These are phyloP conservation scores for Pseudevernia furfuracea DNA, from an alignment of 495 filamentous ascomycete species.

Conservation along the genomic window DNA sequence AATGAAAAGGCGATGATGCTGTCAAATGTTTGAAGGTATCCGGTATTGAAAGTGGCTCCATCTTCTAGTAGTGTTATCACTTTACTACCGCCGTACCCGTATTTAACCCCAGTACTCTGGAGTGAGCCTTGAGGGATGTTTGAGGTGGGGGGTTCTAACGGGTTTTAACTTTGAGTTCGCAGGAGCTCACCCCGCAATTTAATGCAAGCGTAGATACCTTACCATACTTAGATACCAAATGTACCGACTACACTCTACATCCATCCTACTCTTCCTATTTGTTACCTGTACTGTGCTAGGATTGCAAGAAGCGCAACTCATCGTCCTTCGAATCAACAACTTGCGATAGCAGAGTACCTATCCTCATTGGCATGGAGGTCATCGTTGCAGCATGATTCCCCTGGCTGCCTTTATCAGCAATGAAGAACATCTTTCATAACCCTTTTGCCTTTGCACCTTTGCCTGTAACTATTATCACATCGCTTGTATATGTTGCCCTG, in stretches of 20 bases:
- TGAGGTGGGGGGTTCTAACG: too few relatives aligned
- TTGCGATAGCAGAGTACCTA: neutral
- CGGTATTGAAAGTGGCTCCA: neutral
- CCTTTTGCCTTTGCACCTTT: conserved; percentile 57
- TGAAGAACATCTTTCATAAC: conserved; percentile 33
- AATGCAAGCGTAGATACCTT: too few relatives aligned
- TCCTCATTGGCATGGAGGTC: conserved; percentile 4
- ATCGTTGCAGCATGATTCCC: neutral
- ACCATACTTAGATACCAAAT: neutral
- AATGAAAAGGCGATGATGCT: neutral
- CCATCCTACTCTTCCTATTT: neutral
- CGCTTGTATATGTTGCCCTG: conserved; percentile 60
- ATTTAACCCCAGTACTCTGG: too few relatives aligned
- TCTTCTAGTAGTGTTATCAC: too few relatives aligned
- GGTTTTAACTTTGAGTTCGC: neutral
- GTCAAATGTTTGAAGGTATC: neutral
- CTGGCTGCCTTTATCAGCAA: conserved; percentile 8
- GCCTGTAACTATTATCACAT: conserved; percentile 65
- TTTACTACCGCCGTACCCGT: too few relatives aligned
- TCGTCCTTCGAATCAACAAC: neutral
- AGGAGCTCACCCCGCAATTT: neutral
- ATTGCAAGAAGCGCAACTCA: neutral
- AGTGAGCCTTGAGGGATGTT: too few relatives aligned
- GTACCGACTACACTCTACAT: neutral
- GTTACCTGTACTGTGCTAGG: neutral